Conservation (phyloP, 768 basidiomycete genomes). For the Tephrocybe sp. region DNA sequence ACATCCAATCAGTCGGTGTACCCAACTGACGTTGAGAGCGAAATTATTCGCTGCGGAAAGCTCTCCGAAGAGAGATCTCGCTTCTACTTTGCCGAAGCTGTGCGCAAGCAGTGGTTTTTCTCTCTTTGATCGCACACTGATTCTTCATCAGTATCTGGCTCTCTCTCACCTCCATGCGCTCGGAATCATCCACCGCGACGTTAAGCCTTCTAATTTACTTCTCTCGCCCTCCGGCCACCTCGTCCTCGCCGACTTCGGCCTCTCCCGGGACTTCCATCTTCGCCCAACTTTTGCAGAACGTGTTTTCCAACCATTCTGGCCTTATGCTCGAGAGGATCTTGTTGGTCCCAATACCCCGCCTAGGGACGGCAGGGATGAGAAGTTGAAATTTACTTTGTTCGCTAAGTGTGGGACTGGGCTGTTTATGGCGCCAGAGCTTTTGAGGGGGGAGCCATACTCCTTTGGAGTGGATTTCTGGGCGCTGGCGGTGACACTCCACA, state of each 20-base stretch:
- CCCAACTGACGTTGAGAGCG: constrained; percentile 31
- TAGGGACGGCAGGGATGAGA: background rate
- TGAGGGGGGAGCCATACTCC: constrained; percentile 8
- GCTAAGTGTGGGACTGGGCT: constrained; percentile 9
- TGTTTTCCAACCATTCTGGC: constrained; percentile 33
- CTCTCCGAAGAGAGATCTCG: constrained; percentile 25
- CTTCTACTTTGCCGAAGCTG: constrained; percentile 36
- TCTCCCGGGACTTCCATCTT: constrained; percentile 27
- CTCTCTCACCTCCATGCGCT: constrained; percentile 30
- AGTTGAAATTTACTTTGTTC: constrained; percentile 2
- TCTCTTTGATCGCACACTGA: background rate
- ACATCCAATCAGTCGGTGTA: constrained; percentile 21
- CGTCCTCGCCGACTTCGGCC: constrained; percentile 32
- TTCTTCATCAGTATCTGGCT: constrained; percentile 26
- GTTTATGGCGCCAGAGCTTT: constrained; percentile 15
- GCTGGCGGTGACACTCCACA: constrained; percentile 9
- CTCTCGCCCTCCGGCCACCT: constrained; percentile 30
- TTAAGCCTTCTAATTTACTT: constrained; percentile 36
- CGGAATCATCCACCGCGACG: constrained; percentile 34
- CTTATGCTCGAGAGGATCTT: constrained; percentile 23
- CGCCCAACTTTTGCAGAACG: constrained; percentile 27
- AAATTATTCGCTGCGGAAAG: constrained; percentile 26
- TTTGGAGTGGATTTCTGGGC: constrained; percentile 17
- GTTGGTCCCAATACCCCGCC: background rate
- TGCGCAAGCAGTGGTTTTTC: constrained; percentile 14